Percentiles rank a stretch among this genome's conserved stretches.
phyloP scores from a whole-genome alignment of 2,329 filamentous ascomycete species.

The Fonsecaea pugnacius region DNA sequence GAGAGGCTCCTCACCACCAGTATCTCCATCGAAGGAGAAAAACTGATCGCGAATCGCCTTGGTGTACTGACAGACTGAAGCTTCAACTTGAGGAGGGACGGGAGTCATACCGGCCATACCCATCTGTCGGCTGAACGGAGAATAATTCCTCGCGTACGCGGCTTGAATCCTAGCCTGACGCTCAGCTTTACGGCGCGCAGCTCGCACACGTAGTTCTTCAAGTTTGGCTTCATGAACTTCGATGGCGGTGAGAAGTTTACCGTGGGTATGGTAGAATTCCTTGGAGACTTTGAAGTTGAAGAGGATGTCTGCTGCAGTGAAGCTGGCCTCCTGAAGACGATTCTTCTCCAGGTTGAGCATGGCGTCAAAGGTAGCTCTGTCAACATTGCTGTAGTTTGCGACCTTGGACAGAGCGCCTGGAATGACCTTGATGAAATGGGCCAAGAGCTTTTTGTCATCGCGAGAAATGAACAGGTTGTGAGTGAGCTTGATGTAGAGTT shows the following conservation, averaged over 20 bases:
- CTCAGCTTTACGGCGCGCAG: conserved; percentile 12
- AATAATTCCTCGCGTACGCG: conserved; percentile 15
- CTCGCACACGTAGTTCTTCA: conserved; percentile 11
- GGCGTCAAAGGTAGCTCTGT: conserved; percentile 13
- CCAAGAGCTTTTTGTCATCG: conserved; percentile 22
- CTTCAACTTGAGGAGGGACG: conserved; percentile 17
- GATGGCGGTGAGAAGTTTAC: conserved; percentile 24
- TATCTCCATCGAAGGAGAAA: conserved; percentile 14
- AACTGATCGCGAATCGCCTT: conserved; percentile 5
- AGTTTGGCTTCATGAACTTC: conserved; percentile 28
- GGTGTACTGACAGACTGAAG: conserved; percentile 19
- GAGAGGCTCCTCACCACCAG: not conserved
- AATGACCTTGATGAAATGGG: conserved; percentile 20
- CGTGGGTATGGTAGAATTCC: conserved; percentile 19
- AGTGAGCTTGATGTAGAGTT: conserved; percentile 27
- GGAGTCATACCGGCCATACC: conserved; percentile 23
- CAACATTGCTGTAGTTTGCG: conserved; percentile 2
- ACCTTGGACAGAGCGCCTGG: conserved; percentile 15
- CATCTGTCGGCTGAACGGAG: conserved; percentile 23
- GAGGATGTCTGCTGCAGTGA: conserved; percentile 8
- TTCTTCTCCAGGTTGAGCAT: conserved; percentile 1
- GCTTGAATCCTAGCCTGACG: conserved; percentile 1
- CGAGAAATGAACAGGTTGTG: conserved; percentile 23
- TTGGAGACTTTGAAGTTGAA: conserved; percentile 24
- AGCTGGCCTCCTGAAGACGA: conserved; percentile 16